phyloP scores from a whole-genome alignment of 2,329 filamentous ascomycete genomes.

The Coniochaeta hoffmannii region DNA sequence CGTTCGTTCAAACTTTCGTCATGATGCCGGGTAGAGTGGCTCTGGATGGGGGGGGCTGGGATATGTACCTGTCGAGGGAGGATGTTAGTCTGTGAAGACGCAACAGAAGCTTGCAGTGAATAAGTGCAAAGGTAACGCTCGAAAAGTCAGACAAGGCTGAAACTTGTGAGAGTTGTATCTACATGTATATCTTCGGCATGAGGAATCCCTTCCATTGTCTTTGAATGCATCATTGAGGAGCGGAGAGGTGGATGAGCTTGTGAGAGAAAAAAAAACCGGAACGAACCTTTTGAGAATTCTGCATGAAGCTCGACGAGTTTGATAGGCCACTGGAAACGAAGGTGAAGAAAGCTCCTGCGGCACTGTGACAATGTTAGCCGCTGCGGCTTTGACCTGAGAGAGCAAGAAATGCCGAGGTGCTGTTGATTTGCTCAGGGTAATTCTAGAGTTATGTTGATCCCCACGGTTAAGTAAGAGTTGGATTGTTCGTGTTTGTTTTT shows the following conservation, averaged over 20 bases:
- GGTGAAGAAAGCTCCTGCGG: conserved; percentile 5
- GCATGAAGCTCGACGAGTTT: background rate
- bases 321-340: conserved; percentile 2
- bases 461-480: conserved; percentile 55
- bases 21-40: conserved; percentile 28
- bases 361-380: conserved; percentile 14
- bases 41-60: conserved; percentile 4
- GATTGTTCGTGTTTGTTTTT: conserved; percentile 47
- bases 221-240: conserved; percentile 50
- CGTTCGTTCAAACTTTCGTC: conserved; percentile 64
- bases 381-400: conserved; percentile 4
- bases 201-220: conserved; percentile 60
- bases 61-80: conserved; percentile 33
- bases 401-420: conserved; percentile 7
- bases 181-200: conserved; percentile 59
- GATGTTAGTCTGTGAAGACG: conserved; percentile 26
- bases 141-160: conserved; percentile 60
- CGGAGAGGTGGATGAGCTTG: conserved; percentile 8
- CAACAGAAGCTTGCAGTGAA: conserved; percentile 9
- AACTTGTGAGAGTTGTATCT: conserved; percentile 44
- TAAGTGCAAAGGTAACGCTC: conserved; percentile 10
- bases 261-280: conserved; percentile 8
- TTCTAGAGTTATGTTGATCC: conserved; percentile 44
- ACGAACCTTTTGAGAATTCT: conserved; percentile 40
- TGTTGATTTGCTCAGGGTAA: conserved; percentile 45